Percentiles rank a stretch among this genome's conserved stretches.
Evolutionary conservation across 2,329 filamentous ascomycete species (phyloP).

Genomic region (Penicillium sp.): DNA sequence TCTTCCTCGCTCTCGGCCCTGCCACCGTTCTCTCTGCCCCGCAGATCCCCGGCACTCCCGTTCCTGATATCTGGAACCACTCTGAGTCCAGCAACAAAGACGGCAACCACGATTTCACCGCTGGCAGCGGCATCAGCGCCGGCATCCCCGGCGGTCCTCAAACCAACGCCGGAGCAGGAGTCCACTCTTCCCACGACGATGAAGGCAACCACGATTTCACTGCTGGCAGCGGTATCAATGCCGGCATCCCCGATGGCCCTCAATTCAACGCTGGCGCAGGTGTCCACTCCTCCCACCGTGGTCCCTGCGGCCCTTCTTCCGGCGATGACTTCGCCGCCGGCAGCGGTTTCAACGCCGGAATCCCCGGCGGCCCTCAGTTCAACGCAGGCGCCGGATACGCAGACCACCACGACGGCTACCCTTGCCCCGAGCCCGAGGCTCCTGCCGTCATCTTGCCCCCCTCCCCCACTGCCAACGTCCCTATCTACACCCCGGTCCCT

Average conservation of each 20-base stretch:
- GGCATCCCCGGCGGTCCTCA: slow-evolving; percentile 31
- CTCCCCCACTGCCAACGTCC: background rate
- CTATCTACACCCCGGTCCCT: background rate
- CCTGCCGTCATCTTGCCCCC: background rate
- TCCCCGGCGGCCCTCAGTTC: slow-evolving; percentile 17
- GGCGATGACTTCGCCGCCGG: slow-evolving; percentile 10
- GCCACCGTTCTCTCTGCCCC: slow-evolving; percentile 32
- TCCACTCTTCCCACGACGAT: slow-evolving; percentile 12
- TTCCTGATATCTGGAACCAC: slow-evolving; percentile 2
- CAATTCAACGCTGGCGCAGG: slow-evolving; percentile 15
- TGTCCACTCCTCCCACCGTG: slow-evolving; percentile 14
- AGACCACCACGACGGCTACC: slow-evolving; percentile 12
- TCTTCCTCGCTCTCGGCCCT: slow-evolving; percentile 31
- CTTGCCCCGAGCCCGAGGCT: slow-evolving; percentile 22
- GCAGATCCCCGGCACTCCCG: slow-evolving; percentile 15
- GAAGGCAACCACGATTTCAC: background rate
- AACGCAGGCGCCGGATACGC: slow-evolving; percentile 11
- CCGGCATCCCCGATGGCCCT: slow-evolving; percentile 20
- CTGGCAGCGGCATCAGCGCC: slow-evolving; percentile 17
- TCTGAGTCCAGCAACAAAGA: slow-evolving; percentile 10
- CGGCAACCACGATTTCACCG: slow-evolving; percentile 20
- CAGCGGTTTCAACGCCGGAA: slow-evolving; percentile 17
- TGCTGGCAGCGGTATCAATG: slow-evolving; percentile 16
- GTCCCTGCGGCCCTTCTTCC: too few species aligned
- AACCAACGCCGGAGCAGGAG: slow-evolving; percentile 21